Percentiles rank a stretch among this genome's conserved stretches.
phyloP scores from a whole-genome alignment of 768 basidiomycete genomes.

The Trametopsis cervina region DNA sequence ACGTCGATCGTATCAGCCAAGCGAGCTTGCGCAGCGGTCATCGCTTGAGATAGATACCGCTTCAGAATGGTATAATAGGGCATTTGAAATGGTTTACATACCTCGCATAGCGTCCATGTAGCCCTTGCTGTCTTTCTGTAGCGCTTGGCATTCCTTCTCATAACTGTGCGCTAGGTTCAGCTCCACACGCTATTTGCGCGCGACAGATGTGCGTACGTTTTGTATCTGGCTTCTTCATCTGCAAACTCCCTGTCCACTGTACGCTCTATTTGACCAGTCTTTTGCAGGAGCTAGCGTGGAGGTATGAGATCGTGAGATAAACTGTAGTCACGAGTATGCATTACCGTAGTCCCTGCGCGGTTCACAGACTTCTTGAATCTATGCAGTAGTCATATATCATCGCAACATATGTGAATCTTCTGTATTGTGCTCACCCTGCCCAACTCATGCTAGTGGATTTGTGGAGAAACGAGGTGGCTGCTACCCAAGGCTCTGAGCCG shows the following conservation, averaged over 20 bases:
- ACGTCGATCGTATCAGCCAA: constrained; percentile 90
- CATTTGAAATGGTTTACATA: constrained; percentile 28
- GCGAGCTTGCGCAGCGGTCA: constrained; percentile 89
- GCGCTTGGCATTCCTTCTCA: constrained; percentile 90
- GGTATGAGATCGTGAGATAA: constrained; percentile 3
- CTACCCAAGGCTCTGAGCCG: not conserved
- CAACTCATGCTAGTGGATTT: constrained; percentile 10
- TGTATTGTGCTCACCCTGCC: constrained; percentile 10
- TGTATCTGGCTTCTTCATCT: constrained; percentile 87
- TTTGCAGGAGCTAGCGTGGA: constrained; percentile 73
- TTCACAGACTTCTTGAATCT: constrained; percentile 94
- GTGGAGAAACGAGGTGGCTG: not conserved
- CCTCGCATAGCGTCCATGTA: constrained; percentile 95
- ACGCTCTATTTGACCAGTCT: constrained; percentile 96
- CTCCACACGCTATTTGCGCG: not conserved
- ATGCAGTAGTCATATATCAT: not conserved
- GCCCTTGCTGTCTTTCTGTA: constrained; percentile 94
- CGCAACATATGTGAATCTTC: not conserved
- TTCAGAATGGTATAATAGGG: not conserved
- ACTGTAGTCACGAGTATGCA: constrained; percentile 20
- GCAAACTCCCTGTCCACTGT: constrained; percentile 92
- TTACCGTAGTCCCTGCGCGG: constrained; percentile 84
- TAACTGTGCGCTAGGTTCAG: constrained; percentile 42
- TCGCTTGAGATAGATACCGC: constrained; percentile 43
- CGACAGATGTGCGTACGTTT: constrained; percentile 50